Evolutionary conservation across 352 stramenopile species (phyloP).

Genomic region (Phytophthora ohioensis): DNA sequence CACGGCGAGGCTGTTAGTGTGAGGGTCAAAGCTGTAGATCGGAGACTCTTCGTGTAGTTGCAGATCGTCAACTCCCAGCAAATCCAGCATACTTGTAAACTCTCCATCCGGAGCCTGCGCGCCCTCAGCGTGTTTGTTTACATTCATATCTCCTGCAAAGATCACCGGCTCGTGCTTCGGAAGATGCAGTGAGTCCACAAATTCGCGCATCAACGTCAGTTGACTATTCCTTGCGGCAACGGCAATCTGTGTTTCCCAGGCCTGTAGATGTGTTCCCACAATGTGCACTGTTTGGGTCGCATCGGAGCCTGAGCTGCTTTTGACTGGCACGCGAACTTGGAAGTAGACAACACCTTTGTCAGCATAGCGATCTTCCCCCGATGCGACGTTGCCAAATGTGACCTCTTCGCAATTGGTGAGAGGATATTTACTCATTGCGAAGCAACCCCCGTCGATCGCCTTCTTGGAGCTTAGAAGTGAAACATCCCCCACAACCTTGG

Average conservation of each 20-base stretch:
- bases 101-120: constrained; percentile 31
- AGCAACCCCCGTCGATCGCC: constrained; percentile 66
- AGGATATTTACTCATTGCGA: constrained; percentile 77
- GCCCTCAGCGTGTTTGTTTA: constrained; percentile 51
- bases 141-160: constrained; percentile 71
- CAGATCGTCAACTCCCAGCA: constrained; percentile 49
- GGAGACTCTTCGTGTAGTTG: constrained; percentile 41
- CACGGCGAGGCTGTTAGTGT: constrained; percentile 65
- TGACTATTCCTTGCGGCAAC: constrained; percentile 52
- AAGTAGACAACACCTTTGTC: constrained; percentile 80
- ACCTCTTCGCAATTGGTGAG: constrained; percentile 64
- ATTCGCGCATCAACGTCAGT: constrained; percentile 53
- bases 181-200: constrained; percentile 58
- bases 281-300: constrained; percentile 56
- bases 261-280: constrained; percentile 73
- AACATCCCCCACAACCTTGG: constrained; percentile 61
- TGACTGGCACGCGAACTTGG: constrained; percentile 40
- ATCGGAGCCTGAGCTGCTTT: constrained; percentile 10
- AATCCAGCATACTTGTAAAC: constrained; percentile 62
- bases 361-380: constrained; percentile 66
- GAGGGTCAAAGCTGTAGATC: constrained; percentile 70
- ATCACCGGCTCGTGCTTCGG: constrained; percentile 58
- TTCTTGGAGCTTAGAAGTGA: constrained; percentile 68
- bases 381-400: constrained; percentile 62
- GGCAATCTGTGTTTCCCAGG: constrained; percentile 64